Evolutionary conservation across 768 basidiomycete genomes (phyloP), one percentile per base, ranked within the genome.

Genomic region (Lactarius quietus): DNA sequence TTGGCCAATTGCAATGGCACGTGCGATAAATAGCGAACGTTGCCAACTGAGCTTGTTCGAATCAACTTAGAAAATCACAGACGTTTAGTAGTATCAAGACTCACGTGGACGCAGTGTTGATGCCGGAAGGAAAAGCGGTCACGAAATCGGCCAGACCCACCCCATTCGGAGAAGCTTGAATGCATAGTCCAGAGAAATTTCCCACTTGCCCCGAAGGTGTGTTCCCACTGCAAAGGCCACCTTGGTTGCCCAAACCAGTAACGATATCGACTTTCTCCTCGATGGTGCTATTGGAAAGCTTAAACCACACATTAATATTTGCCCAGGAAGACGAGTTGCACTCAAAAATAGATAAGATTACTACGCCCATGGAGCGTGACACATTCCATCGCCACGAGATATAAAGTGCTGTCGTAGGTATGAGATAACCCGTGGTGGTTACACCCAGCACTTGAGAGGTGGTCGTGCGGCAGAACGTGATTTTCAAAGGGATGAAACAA

Each of bases 41-140:
- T 93, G 92, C 77, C 84, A 93, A 39, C 88, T 88, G 58, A 23
- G 35, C n/a, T 54, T 45, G 28, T 26, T 45, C 66, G n/a, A 71
- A 28, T 18, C 23, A 51, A 18, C 31, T 33, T 8, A 38, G 39
- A 35, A 31, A 28, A 7, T 54, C 17, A n/a, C n/a, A n/a, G n/a
- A n/a, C n/a, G n/a, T 36, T 36, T 12, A 36, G 3, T 36, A 36
- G 43, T 4, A 45, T n/a, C n/a, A 45, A 38, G 38, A 38, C 38
- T 6, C 38, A 93, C 81, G 94, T 92, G 9, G 92, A 81, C 6
- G 92, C 95, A 1, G 86, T 80, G 61, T 91, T 93, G 69, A 97
- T 79, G 0, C 86, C 90, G 20, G 93, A 82, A 0, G 95, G 94
- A 78, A 94, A 95, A 0, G 84, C 84, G 3, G 88, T 89, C 7